Evolutionary conservation across 2,329 filamentous ascomycete species (phyloP).

Genomic region (Neopestalotiopsis rosae): DNA sequence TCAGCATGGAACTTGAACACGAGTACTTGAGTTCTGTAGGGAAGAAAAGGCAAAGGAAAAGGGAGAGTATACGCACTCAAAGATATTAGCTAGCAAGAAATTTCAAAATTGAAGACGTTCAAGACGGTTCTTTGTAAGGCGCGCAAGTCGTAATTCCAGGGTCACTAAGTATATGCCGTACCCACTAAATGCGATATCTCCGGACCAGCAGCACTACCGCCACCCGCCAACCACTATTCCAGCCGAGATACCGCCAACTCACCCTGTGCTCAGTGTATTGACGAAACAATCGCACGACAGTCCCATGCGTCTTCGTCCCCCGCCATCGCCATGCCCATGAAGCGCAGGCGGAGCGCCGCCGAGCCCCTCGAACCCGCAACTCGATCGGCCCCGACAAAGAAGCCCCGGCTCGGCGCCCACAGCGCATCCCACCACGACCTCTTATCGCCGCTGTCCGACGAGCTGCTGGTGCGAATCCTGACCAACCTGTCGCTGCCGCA

Average conservation of each 20-base stretch:
- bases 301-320: not conserved
- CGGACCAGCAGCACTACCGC: not conserved
- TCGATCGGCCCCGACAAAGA: slow-evolving; percentile 43
- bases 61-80: no score
- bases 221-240: not conserved
- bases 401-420: slow-evolving; percentile 37
- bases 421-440: slow-evolving; percentile 52
- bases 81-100: no score
- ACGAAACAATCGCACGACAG: not conserved
- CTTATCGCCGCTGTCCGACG: slow-evolving; percentile 80
- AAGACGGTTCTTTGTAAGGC: no score
- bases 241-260: not conserved
- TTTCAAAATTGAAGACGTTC: no score
- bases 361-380: slow-evolving; percentile 22
- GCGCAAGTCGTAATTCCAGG: no score
- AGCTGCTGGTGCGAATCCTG: slow-evolving; percentile 84
- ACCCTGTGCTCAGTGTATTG: not conserved
- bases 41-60: no score
- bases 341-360: slow-evolving; percentile 15
- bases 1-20: no score
- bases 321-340: slow-evolving; percentile 9
- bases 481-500: slow-evolving; percentile 74
- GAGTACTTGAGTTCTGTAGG: no score
- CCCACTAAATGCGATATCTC: not conserved
- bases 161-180: no score